Percentiles rank a stretch among this genome's conserved stretches.
These are phyloP conservation scores for Colletotrichum sp. DNA, from an alignment of 2,329 filamentous ascomycete genomes.

Conservation along the genomic window DNA sequence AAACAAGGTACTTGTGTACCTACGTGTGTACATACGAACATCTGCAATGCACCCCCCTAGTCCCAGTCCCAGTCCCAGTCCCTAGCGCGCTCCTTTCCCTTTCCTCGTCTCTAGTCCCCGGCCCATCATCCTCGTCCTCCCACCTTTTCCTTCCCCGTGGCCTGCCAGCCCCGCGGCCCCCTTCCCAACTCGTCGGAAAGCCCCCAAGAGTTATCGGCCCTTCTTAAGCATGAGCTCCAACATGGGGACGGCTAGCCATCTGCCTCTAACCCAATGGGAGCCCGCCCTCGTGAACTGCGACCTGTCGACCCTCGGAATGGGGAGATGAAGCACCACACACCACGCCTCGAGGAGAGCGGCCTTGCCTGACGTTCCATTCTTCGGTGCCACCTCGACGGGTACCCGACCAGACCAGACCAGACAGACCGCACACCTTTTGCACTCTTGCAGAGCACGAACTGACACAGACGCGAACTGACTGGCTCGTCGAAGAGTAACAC, in stretches of 20 bases:
- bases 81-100: not conserved
- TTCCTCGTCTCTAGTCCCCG: not conserved
- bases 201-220: slow-evolving; percentile 19
- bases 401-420: not conserved
- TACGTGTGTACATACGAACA: not conserved
- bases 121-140: not conserved
- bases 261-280: slow-evolving; percentile 13
- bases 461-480: slow-evolving; percentile 15
- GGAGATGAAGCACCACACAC: slow-evolving; percentile 19
- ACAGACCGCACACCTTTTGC: too few relatives aligned
- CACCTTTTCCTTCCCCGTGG: not conserved
- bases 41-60: not conserved
- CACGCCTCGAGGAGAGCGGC: not conserved
- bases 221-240: slow-evolving; percentile 19
- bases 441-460: not conserved
- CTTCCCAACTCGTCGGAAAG: slow-evolving; percentile 20
- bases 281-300: not conserved
- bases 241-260: slow-evolving; percentile 20
- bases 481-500: not conserved
- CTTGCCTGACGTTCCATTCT: slow-evolving; percentile 9
- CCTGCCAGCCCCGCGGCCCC: slow-evolving; percentile 16
- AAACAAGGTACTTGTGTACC: not conserved
- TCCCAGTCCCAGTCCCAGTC: not conserved
- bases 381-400: not conserved
- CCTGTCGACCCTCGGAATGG: slow-evolving; percentile 4